Evolutionary conservation across 129 eudicot species (phyloP), one percentile per base, ranked within the genome.

Genomic region (Ambrosia trifida): DNA sequence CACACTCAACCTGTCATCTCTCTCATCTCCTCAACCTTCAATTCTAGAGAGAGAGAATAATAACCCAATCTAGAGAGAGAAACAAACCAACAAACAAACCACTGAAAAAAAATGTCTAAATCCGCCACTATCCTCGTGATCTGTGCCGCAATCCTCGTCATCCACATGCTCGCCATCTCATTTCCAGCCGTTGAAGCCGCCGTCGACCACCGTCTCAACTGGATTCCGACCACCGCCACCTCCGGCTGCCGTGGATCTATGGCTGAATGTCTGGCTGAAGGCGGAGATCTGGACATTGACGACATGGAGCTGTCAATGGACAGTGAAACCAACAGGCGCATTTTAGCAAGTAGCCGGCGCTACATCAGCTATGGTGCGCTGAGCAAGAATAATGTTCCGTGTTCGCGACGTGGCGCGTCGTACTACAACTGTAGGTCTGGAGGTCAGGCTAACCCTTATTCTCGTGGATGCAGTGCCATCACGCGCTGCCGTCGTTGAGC

Each of bases 391-490:
- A 85, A 74, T 44, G 89, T 83, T 1, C 96, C 91, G 0, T 88
- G 91, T 18, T 85, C 96, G 0, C 46, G 85, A 11, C 86, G 96
- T 16, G 91, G 96, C 0, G 88, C 91, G 1, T 88, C 96, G 41
- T 88, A 88, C 74, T 88, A 88, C 86, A 88, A 88, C 52, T 88
- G 96, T 72, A 84, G 82, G 16, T 69, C 79, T 14, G 91, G 91
- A 32, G 91, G 82, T 52, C 85, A 76, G 75, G 96, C 91, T 1
- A 88, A 88, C 40, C 91, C 96, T 47, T 88, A 85, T 76, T 0
- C 47, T 7, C 91, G 89, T 24, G 91, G 91, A 3, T 88, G 96
- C 84, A 70, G 82, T 13, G 53, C 81, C 33, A 85, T 88, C 78
- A 77, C 88, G 30, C 86, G 91, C 18, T 88, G 95, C 80, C 82